phyloP scores from a whole-genome alignment of 768 basidiomycete genomes.

The Saitozyma sp. region DNA sequence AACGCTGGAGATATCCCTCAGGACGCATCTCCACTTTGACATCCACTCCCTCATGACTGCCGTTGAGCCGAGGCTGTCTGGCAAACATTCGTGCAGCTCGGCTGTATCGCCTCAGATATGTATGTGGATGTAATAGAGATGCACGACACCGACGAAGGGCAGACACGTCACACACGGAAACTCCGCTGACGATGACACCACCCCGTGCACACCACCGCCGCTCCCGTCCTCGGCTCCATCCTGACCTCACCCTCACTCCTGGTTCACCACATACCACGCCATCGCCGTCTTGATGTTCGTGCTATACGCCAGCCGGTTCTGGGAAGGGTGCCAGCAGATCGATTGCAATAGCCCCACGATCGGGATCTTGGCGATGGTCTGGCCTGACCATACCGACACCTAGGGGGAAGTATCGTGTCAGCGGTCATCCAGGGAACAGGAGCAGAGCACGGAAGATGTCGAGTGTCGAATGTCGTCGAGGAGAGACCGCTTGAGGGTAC shows the following conservation, averaged over 20 bases:
- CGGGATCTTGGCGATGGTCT: constrained; percentile 29
- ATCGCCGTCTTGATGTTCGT: constrained; percentile 28
- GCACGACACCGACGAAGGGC: no score
- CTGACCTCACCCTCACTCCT: constrained; percentile 16
- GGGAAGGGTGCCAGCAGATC: constrained; percentile 37
- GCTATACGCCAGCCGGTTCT: constrained; percentile 38
- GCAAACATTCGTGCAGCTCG: no score
- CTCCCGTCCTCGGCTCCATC: no score
- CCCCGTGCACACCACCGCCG: no score
- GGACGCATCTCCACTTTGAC: no score
- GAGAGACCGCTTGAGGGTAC: constrained; percentile 1
- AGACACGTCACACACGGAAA: no score
- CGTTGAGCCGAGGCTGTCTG: no score
- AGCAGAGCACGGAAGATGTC: not conserved
- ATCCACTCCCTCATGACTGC: no score
- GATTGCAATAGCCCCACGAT: constrained; percentile 28
- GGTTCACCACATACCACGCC: constrained; percentile 35
- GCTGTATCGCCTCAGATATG: no score
- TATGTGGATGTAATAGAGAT: no score
- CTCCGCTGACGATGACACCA: no score
- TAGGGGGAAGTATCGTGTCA: constrained; percentile 2
- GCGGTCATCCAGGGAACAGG: not conserved
- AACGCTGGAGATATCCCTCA: no score
- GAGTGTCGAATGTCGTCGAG: not conserved
- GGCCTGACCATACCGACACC: constrained; percentile 35